Evolutionary conservation across 345 rosid genomes (phyloP).

Genomic region (Erodium maritimum): DNA sequence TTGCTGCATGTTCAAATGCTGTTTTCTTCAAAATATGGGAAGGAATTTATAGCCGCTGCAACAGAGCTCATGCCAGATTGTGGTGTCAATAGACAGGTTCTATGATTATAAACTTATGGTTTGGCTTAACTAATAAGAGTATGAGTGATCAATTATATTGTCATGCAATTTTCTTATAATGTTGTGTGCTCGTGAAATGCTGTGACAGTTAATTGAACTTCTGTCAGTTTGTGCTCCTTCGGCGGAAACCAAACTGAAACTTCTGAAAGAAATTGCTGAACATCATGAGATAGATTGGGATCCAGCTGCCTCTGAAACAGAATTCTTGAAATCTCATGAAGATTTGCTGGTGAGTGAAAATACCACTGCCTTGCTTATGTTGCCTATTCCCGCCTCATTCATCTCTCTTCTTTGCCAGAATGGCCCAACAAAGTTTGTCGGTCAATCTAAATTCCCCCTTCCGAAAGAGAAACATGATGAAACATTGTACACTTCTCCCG

Average conservation of each 20-base stretch:
- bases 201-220: slow-evolving; percentile 69
- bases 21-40: slow-evolving; percentile 76
- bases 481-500: slow-evolving; percentile 18
- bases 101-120: slow-evolving; percentile 7
- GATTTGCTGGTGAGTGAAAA: slow-evolving; percentile 63
- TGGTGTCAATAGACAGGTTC: slow-evolving; percentile 96
- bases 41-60: slow-evolving; percentile 83
- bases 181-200: slow-evolving; percentile 30
- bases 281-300: slow-evolving; percentile 93
- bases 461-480: slow-evolving; percentile 58
- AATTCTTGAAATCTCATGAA: slow-evolving; percentile 69
- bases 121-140: slow-evolving; percentile 13
- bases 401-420: slow-evolving; percentile 26
- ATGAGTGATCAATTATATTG: background rate
- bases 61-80: slow-evolving; percentile 88
- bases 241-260: slow-evolving; percentile 64
- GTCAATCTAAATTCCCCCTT: slow-evolving; percentile 65
- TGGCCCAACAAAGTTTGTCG: slow-evolving; percentile 63
- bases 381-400: slow-evolving; percentile 2
- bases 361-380: slow-evolving; percentile 9
- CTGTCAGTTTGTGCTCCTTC: slow-evolving; percentile 83
- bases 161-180: slow-evolving; percentile 22
- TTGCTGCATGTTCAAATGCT: slow-evolving; percentile 82
- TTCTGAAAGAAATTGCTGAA: slow-evolving; percentile 90
- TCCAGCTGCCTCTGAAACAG: slow-evolving; percentile 73